Conservation (phyloP, 208 protist species). For the Trypanosoma mega region DNA sequence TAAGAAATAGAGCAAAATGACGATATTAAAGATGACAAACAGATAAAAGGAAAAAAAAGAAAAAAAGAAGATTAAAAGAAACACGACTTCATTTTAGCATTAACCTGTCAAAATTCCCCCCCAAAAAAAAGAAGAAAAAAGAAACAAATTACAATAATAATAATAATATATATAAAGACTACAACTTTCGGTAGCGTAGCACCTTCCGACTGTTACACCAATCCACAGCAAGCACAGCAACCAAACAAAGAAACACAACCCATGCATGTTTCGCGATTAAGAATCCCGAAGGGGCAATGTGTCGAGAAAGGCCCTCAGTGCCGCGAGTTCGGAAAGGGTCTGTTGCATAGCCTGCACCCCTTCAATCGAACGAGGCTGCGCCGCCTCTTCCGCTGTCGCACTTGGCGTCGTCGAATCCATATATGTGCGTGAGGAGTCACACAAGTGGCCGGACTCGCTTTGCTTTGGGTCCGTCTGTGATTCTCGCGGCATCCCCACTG, state of each 20-base stretch:
- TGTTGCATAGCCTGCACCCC: not conserved
- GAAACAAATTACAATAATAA: not conserved
- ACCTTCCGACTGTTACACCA: too few species aligned
- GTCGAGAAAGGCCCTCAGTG: conserved; percentile 8
- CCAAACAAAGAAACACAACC: not conserved
- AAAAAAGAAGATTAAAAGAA: too few species aligned
- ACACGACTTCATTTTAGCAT: too few species aligned
- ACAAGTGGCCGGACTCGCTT: too few species aligned
- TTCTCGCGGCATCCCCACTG: too few species aligned
- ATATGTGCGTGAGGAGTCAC: too few species aligned
- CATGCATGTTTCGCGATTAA: not conserved
- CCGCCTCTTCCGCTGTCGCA: too few species aligned
- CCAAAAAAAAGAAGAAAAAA: too few species aligned
- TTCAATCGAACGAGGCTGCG: too few species aligned
- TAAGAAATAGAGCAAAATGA: conserved; percentile 11
- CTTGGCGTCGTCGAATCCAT: too few species aligned
- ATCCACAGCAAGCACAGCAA: not conserved
- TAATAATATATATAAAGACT: not conserved
- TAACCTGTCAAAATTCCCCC: too few species aligned
- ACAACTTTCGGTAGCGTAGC: not conserved
- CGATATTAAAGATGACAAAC: not conserved
- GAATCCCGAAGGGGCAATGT: not conserved
- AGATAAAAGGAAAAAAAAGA: conserved; percentile 11
- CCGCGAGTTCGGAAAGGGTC: not conserved
- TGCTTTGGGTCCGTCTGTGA: too few species aligned